A percentile compares a stretch with the other conserved stretches of the same genome.
These are phyloP conservation scores for Streptanthus diversifolius DNA, from an alignment of 345 rosid genomes.

Conservation along the genomic window DNA sequence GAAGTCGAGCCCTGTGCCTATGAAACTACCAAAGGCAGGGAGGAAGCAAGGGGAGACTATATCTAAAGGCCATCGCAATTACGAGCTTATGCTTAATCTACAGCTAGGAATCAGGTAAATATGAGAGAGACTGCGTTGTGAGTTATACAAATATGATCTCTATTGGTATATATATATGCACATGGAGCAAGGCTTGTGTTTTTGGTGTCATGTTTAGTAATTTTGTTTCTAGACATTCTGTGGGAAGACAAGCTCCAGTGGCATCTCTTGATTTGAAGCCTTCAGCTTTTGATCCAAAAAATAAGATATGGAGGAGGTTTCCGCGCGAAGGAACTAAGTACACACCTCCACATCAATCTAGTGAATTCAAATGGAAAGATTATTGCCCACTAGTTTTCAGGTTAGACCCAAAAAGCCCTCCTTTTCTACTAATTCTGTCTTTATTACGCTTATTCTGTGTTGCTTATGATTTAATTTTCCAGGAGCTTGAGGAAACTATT, in stretches of 20 bases:
- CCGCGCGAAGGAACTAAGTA: constrained; percentile 86
- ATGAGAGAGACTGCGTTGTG: background rate
- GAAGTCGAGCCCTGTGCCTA: constrained; percentile 39
- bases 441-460: constrained; percentile 1
- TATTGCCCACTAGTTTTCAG: constrained; percentile 98
- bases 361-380: constrained; percentile 93
- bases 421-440: background rate
- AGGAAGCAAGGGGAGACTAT: constrained; percentile 89
- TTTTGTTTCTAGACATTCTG: constrained; percentile 59
- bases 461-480: constrained; percentile 9
- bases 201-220: constrained; percentile 12
- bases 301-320: constrained; percentile 90
- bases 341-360: constrained; percentile 88
- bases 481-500: constrained; percentile 90
- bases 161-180: background rate
- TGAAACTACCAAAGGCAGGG: constrained; percentile 59
- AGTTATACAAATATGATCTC: background rate
- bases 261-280: constrained; percentile 75
- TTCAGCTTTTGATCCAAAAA: constrained; percentile 89
- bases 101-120: constrained; percentile 63
- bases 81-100: constrained; percentile 91
- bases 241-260: constrained; percentile 74
- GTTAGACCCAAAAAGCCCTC: constrained; percentile 31
- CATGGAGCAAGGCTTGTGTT: background rate
- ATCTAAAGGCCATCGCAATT: constrained; percentile 82